phyloP scores from a whole-genome alignment of 2,329 filamentous ascomycete species.

The Lecanicillium sp. region DNA sequence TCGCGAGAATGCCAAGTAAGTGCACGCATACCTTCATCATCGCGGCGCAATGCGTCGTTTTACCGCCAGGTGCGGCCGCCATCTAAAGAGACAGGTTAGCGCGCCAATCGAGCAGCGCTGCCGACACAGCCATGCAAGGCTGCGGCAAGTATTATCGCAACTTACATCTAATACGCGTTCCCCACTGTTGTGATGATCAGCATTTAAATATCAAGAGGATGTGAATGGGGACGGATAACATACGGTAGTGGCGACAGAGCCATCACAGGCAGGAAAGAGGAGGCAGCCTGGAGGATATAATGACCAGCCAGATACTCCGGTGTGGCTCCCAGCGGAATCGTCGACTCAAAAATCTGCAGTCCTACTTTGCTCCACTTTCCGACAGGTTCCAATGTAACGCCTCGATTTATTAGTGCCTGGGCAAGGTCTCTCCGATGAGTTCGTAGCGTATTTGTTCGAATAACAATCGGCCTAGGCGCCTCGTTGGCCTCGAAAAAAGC shows the following conservation, averaged over 20 bases:
- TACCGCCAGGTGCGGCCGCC: slow-evolving; percentile 92
- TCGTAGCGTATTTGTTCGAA: slow-evolving; percentile 91
- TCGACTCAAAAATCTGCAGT: slow-evolving; percentile 89
- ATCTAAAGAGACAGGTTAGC: slow-evolving; percentile 41
- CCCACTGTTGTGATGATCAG: slow-evolving; percentile 6
- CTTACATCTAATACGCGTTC: slow-evolving; percentile 73
- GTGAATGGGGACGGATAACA: background rate
- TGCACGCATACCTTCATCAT: slow-evolving; percentile 57
- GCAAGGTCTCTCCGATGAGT: slow-evolving; percentile 72
- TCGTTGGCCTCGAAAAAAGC: slow-evolving; percentile 99
- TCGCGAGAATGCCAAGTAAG: slow-evolving; percentile 21
- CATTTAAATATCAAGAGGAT: background rate
- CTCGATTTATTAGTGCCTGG: slow-evolving; percentile 89
- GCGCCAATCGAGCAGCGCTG: too few species aligned
- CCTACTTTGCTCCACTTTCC: slow-evolving; percentile 99
- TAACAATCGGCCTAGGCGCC: slow-evolving; percentile 84
- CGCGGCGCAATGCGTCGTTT: slow-evolving; percentile 93
- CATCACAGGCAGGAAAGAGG: slow-evolving; percentile 96
- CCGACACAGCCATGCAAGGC: too few species aligned
- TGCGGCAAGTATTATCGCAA: background rate
- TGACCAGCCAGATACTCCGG: slow-evolving; percentile 96
- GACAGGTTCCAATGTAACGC: slow-evolving; percentile 91
- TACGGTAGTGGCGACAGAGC: slow-evolving; percentile 88
- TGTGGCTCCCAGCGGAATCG: slow-evolving; percentile 79
- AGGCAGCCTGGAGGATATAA: slow-evolving; percentile 95